Evolutionary conservation across 441 rosid species (phyloP).

Genomic region (Syzygium syzygioides): DNA sequence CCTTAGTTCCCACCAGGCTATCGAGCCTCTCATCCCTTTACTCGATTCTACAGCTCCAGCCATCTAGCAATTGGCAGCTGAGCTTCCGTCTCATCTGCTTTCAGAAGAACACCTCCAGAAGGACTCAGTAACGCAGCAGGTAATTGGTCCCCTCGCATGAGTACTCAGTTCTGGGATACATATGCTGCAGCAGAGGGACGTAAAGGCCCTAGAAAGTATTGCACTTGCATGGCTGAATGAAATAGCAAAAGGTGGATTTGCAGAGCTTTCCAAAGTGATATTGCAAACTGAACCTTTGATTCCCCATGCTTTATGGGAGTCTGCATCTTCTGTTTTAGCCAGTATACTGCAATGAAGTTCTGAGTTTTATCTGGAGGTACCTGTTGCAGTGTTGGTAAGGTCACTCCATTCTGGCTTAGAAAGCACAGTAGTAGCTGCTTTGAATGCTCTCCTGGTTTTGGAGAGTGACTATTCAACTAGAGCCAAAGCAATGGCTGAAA

Average conservation of each 20-base stretch:
- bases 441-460: slow-evolving; percentile 95
- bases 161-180: slow-evolving; percentile 91
- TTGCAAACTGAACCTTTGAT: slow-evolving; percentile 94
- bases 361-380: slow-evolving; percentile 95
- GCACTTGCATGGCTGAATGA: slow-evolving; percentile 92
- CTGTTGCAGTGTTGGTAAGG: slow-evolving; percentile 93
- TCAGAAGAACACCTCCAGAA: slow-evolving; percentile 87
- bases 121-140: slow-evolving; percentile 79
- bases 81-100: slow-evolving; percentile 92
- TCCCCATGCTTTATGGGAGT: slow-evolving; percentile 94
- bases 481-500: slow-evolving; percentile 99
- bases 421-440: slow-evolving; percentile 76
- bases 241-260: slow-evolving; percentile 94
- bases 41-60: slow-evolving; percentile 94
- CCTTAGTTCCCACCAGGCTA: slow-evolving; percentile 79
- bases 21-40: slow-evolving; percentile 92
- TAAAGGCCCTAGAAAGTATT: slow-evolving; percentile 95
- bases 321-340: slow-evolving; percentile 88
- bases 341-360: slow-evolving; percentile 96
- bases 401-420: slow-evolving; percentile 86
- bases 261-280: slow-evolving; percentile 90
- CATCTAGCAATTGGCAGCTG: slow-evolving; percentile 97
- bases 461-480: slow-evolving; percentile 98
- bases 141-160: slow-evolving; percentile 82
- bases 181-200: slow-evolving; percentile 96